These are phyloP conservation scores for Gracilaria domingensis DNA, from an alignment of 23 red algal genomes.

Conservation along the genomic window DNA sequence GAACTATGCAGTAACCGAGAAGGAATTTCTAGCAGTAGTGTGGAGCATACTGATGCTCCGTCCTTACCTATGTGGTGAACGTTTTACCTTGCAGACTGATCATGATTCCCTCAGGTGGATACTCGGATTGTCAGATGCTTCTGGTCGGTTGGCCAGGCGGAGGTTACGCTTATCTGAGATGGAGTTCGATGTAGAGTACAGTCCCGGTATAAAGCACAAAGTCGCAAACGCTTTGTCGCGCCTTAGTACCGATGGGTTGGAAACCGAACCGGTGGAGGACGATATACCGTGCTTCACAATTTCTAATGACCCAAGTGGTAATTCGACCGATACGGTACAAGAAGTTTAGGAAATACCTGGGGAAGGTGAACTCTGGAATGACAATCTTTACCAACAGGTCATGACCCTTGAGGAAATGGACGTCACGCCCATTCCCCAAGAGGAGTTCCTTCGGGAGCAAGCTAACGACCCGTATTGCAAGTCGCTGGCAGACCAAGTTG, in stretches of 20 bases:
- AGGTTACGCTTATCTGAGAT: conserved; percentile 39
- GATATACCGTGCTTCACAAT: conserved; percentile 50
- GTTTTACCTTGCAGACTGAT: conserved; percentile 29
- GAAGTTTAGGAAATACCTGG: background rate
- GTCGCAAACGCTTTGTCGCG: conserved; percentile 27
- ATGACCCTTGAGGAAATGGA: conserved; percentile 20
- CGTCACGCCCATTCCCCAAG: background rate
- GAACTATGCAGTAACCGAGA: conserved; percentile 26
- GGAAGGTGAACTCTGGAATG: background rate
- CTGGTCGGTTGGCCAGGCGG: conserved; percentile 39
- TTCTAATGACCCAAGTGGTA: background rate
- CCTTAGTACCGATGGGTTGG: conserved; percentile 8
- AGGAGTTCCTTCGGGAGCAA: conserved; percentile 35
- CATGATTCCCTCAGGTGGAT: conserved; percentile 54
- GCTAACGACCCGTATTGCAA: conserved; percentile 1
- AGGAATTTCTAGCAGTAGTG: conserved; percentile 24
- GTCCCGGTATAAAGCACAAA: conserved; percentile 38
- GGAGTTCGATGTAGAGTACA: conserved; percentile 33
- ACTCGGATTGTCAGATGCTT: background rate
- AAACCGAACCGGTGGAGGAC: conserved; percentile 13
- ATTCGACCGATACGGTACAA: background rate
- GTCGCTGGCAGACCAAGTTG: background rate
- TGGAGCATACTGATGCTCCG: conserved; percentile 35
- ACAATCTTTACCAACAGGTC: background rate
- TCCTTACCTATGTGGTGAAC: conserved; percentile 22